phyloP scores from a whole-genome alignment of 2,329 filamentous ascomycete genomes.

The Thermomyces lanuginosus region DNA sequence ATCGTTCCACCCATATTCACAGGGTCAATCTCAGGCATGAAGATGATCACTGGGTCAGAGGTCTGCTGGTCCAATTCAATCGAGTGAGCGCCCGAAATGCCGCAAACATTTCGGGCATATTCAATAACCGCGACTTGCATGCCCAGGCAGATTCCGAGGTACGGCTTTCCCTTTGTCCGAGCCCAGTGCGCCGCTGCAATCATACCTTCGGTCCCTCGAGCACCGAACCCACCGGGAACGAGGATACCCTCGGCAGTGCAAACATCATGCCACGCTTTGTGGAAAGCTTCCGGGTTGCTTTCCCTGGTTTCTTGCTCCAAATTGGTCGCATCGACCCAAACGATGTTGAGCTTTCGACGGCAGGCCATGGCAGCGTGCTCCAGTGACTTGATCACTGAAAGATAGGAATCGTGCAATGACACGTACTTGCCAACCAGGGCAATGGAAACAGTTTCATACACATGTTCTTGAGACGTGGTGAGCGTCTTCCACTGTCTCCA shows the following conservation, averaged over 20 bases:
- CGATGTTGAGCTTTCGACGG: conserved; percentile 58
- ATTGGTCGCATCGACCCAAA: conserved; percentile 72
- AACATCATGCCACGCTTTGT: conserved; percentile 28
- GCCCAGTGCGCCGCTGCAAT: conserved; percentile 75
- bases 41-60: conserved; percentile 66
- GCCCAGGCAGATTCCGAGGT: conserved; percentile 77
- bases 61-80: conserved; percentile 14
- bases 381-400: conserved; percentile 68
- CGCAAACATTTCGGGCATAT: conserved; percentile 59
- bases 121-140: conserved; percentile 92
- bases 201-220: conserved; percentile 77
- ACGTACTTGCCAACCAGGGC: conserved; percentile 88
- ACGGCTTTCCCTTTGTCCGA: conserved; percentile 62
- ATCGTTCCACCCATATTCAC: conserved; percentile 72
- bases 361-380: conserved; percentile 88
- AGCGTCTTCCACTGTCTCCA: conserved; percentile 67
- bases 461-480: conserved; percentile 49
- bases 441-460: conserved; percentile 46
- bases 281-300: conserved; percentile 53
- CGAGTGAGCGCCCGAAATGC: conserved; percentile 40
- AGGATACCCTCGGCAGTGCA: conserved; percentile 45
- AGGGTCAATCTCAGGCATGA: conserved; percentile 78
- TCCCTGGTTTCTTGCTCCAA: conserved; percentile 53
- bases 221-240: conserved; percentile 61
- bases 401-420: conserved; percentile 68